Conservation (phyloP, 345 rosid genomes). For the Carallia pectinifolia region DNA sequence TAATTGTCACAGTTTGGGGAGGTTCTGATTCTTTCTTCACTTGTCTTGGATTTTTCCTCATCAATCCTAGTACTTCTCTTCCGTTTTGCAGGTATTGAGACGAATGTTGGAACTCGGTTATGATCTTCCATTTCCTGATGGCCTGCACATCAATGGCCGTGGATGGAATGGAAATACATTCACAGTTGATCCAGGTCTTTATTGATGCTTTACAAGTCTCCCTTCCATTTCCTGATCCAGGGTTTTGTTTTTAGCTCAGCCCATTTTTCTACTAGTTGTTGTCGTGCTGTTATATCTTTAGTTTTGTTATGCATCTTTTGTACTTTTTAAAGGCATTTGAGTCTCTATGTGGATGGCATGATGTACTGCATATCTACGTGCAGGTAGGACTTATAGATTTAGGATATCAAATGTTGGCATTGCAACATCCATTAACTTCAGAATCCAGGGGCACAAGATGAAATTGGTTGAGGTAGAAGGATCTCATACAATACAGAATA, state of each 20-base stretch:
- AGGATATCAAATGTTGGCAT: conserved; percentile 67
- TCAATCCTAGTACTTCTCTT: not conserved
- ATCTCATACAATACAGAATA: conserved; percentile 61
- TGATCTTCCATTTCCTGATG: conserved; percentile 32
- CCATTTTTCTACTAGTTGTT: not conserved
- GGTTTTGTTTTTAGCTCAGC: too few species aligned
- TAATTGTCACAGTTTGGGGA: not conserved
- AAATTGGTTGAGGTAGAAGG: conserved; percentile 67
- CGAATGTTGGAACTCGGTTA: conserved; percentile 26
- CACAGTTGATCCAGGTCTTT: conserved; percentile 29
- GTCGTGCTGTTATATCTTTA: not conserved
- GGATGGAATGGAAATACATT: conserved; percentile 40
- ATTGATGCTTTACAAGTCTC: not conserved
- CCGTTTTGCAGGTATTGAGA: conserved; percentile 19
- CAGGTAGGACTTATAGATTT: conserved; percentile 64
- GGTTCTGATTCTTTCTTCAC: not conserved
- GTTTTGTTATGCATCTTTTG: not conserved
- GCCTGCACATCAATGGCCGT: conserved; percentile 34
- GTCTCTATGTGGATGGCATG: not conserved
- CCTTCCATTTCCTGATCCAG: not conserved
- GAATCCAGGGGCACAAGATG: conserved; percentile 73
- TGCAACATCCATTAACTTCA: conserved; percentile 53
- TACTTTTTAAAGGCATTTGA: not conserved
- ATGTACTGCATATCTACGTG: not conserved
- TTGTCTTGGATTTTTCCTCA: not conserved